Base-by-base conservation (phyloP, 768 basidiomycete species). In the Leccinum barrowsii region DNA sequence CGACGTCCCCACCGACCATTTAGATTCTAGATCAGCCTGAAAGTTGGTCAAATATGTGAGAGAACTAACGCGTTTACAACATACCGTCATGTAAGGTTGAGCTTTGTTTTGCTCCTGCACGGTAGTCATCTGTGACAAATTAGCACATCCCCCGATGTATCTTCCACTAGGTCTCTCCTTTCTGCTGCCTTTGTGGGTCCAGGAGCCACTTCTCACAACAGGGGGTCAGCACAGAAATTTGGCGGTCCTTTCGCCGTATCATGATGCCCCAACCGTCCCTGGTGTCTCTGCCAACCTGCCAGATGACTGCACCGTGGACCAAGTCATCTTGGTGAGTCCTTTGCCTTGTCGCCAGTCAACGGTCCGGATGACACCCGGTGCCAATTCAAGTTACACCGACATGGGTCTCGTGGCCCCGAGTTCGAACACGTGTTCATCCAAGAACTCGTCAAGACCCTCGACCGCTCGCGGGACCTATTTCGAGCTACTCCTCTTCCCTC, bases 371-470 rank as follows among this genome's bases (percentile, higher is more conserved):
- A 53, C 52, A 1, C 59, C 58, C 7, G 28, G 24, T 21, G 30
- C 35, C 22, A 35, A 50, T 12, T 19, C 52, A 54, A 78, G 78
- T 71, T 79, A 67, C 75, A 73, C 59, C 61, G 76, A 52, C 78
- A 80, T 55, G 78, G 79, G 10, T 74, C 73, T 52, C 75, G 76
- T 53, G 73, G 68, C 57, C 78, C 75, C 44, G 65, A 65, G 21
- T 63, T 56, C n/a, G 72, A 74, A 71, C 67, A 68, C 24, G 3
- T 12, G 46, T 74, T 63, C 61, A 70, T 76, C 53, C 65, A 70
- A 7, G 67, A 69, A 49, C 71, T 79, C 17, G 71, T 71, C 12
- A 54, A 60, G 8, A 71, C 73, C 44, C 72, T 79, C 22, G 66
- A 64, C 28, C 59, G 57, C 32, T 56, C 65, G 21, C 64, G 59